Conservation (phyloP, 805 yeast genomes). For the Danielozyma ontarioensis region DNA sequence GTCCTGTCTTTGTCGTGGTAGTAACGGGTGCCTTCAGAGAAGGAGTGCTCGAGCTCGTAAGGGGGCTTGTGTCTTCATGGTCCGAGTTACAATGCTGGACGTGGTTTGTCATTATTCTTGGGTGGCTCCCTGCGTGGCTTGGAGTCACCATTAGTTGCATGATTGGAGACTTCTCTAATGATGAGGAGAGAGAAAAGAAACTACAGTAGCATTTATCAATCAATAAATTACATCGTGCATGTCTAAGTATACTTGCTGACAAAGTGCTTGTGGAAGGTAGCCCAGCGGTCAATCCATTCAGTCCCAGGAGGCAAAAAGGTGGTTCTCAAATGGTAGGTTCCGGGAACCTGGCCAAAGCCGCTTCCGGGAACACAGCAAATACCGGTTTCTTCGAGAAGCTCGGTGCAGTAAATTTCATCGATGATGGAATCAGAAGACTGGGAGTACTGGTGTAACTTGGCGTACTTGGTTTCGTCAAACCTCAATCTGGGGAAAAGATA, state of each 20-base stretch:
- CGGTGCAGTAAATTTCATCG: conserved; percentile 87
- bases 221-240: background rate
- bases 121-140: conserved; percentile 86
- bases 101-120: conserved; percentile 66
- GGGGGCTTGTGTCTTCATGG: conserved; percentile 60
- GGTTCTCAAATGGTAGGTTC: conserved; percentile 90
- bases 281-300: conserved; percentile 81
- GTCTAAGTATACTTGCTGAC: conserved; percentile 53
- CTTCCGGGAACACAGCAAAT: conserved; percentile 97
- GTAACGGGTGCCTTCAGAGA: conserved; percentile 22
- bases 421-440: conserved; percentile 50
- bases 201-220: conserved; percentile 1
- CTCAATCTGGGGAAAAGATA: conserved; percentile 81
- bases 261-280: conserved; percentile 70
- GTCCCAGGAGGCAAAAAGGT: conserved; percentile 95
- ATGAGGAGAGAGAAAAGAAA: conserved; percentile 5
- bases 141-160: conserved; percentile 21
- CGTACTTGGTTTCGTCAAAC: conserved; percentile 43
- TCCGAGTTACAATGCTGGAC: conserved; percentile 74
- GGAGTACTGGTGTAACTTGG: conserved; percentile 60
- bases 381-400: conserved; percentile 81
- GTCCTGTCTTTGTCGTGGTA: conserved; percentile 43
- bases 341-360: conserved; percentile 91
- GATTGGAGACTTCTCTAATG: conserved; percentile 21
- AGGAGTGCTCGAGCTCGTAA: conserved; percentile 38